A percentile compares a stretch with the other conserved stretches of the same genome.
These are phyloP conservation scores for Suhomyces yuchorum DNA, from an alignment of 1,139 yeast genomes.

Conservation along the genomic window DNA sequence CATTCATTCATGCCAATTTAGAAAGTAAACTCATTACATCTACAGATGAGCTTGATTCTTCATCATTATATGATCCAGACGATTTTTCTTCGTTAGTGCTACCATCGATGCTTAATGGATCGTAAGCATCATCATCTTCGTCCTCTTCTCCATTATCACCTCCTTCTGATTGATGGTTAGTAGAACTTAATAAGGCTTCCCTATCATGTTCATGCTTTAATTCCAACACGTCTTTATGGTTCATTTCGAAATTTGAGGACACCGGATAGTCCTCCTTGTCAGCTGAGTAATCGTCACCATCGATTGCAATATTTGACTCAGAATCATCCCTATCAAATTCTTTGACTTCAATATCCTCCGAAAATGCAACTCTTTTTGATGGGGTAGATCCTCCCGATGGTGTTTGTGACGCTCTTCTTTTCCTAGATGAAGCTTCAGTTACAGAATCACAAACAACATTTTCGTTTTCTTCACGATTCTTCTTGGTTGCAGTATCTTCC, in stretches of 20 bases:
- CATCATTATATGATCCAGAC: conserved; percentile 15
- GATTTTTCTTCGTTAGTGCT: not conserved
- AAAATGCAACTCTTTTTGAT: conserved; percentile 46
- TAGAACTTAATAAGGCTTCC: not conserved
- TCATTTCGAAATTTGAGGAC: conserved; percentile 20
- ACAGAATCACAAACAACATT: not conserved
- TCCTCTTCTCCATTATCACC: conserved; percentile 24
- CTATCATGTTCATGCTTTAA: conserved; percentile 30
- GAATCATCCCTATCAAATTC: conserved; percentile 45
- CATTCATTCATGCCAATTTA: conserved; percentile 27
- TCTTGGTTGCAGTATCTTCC: not conserved
- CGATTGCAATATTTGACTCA: conserved; percentile 24
- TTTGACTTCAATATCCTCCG: conserved; percentile 48
- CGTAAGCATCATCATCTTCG: conserved; percentile 25
- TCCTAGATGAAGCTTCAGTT: conserved; percentile 7
- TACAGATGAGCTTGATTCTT: conserved; percentile 19
- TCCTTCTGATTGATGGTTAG: not conserved
- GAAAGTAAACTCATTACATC: conserved; percentile 40
- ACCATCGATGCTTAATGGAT: conserved; percentile 17
- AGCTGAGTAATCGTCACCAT: conserved; percentile 15
- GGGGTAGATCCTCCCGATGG: conserved; percentile 35
- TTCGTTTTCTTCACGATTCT: not conserved
- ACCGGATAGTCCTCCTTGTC: conserved; percentile 14
- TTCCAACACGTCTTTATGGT: conserved; percentile 37
- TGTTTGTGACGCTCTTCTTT: conserved; percentile 21